phyloP scores from a whole-genome alignment of 106 monocot species.

The Cymbidium sinense region DNA sequence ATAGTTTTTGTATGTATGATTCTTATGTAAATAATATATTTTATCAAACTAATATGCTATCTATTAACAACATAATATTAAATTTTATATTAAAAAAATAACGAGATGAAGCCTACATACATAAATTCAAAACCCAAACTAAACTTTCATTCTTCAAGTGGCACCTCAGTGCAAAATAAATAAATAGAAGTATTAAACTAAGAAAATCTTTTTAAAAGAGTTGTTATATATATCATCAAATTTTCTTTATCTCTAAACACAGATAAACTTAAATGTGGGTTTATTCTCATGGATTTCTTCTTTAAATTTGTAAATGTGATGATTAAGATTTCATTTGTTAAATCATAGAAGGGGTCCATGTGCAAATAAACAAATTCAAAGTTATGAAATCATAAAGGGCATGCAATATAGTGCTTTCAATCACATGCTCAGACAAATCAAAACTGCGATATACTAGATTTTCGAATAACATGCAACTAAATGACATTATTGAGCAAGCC shows the following conservation, averaged over 20 bases:
- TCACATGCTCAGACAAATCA: neutral
- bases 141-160: neutral
- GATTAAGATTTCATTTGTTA: neutral
- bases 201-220: neutral
- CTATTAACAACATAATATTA: neutral
- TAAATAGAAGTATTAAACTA: neutral
- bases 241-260: neutral
- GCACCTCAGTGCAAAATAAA: neutral
- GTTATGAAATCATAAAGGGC: neutral
- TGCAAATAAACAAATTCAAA: neutral
- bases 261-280: neutral
- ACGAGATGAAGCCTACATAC: neutral
- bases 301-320: neutral
- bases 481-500: neutral
- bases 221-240: neutral
- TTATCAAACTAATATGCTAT: neutral
- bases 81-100: neutral
- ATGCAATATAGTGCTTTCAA: neutral
- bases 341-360: neutral
- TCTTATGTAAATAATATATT: neutral
- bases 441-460: neutral
- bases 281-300: neutral
- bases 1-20: neutral
- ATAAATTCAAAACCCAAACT: neutral
- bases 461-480: neutral